Percentiles rank a stretch among this genome's conserved stretches.
Evolutionary conservation across 305 asterid species (phyloP).

Genomic region (Fraxinus angustifolia): DNA sequence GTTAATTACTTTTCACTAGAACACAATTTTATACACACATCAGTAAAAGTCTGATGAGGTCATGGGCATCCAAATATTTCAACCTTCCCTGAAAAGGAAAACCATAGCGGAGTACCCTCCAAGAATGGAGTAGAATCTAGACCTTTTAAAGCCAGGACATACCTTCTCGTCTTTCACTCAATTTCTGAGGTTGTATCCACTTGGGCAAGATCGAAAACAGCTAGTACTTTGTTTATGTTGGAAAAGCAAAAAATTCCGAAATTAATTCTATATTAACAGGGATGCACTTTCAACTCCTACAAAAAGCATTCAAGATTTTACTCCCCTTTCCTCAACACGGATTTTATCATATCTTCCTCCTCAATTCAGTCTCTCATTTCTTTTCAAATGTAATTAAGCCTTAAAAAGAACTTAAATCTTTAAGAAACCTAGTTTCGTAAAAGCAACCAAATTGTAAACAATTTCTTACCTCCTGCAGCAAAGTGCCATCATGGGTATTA

Average conservation of each 20-base stretch:
- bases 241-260: neutral
- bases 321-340: neutral
- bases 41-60: neutral
- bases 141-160: neutral
- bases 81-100: neutral
- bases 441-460: neutral
- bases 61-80: neutral
- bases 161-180: neutral
- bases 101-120: neutral
- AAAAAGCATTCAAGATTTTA: neutral
- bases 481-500: constrained; percentile 51
- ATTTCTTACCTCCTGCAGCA: constrained; percentile 48
- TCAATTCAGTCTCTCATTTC: neutral
- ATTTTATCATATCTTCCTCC: neutral
- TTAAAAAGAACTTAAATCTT: neutral
- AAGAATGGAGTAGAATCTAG: neutral
- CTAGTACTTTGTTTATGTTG: neutral
- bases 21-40: neutral
- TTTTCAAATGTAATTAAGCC: neutral
- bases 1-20: neutral
- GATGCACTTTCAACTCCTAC: neutral
- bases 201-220: neutral
- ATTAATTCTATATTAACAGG: neutral
- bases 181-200: neutral
- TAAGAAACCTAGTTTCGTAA: neutral